A percentile compares a stretch with the other conserved stretches of the same genome.
phyloP scores from a whole-genome alignment of 495 filamentous ascomycete species.

The Aspergillus haitiensis region DNA sequence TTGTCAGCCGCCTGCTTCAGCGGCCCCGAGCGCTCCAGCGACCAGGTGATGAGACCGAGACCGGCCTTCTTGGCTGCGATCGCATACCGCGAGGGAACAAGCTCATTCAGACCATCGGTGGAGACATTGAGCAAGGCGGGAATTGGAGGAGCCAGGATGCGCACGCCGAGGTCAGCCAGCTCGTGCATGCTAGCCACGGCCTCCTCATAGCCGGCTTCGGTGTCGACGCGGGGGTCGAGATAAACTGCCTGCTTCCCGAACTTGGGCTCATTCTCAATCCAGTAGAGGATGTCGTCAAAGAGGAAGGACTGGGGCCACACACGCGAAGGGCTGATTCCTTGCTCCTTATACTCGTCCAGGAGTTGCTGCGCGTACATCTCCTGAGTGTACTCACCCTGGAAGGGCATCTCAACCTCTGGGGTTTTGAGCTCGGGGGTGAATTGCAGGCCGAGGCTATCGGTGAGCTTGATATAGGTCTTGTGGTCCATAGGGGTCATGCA shows the following conservation, averaged over 20 bases:
- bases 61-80: conserved; percentile 52
- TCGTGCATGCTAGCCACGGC: conserved; percentile 34
- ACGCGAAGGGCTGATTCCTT: conserved; percentile 51
- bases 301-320: conserved; percentile 62
- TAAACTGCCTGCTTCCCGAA: conserved; percentile 59
- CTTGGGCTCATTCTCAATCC: conserved; percentile 55
- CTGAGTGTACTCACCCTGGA: conserved; percentile 58
- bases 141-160: conserved; percentile 25
- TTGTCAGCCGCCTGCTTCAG: conserved; percentile 43
- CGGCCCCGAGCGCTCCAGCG: conserved; percentile 58
- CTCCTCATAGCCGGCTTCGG: conserved; percentile 37
- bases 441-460: conserved; percentile 50
- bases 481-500: conserved; percentile 56
- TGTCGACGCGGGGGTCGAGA: conserved; percentile 57
- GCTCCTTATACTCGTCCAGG: conserved; percentile 56
- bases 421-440: conserved; percentile 65
- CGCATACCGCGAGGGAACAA: conserved; percentile 31
- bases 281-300: conserved; percentile 60
- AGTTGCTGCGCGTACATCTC: conserved; percentile 58
- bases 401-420: conserved; percentile 60
- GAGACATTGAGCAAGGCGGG: conserved; percentile 23
- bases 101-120: conserved; percentile 16
- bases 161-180: conserved; percentile 19
- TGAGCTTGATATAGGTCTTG: conserved; percentile 53
- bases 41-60: conserved; percentile 61